These are phyloP conservation scores for Lathyrus aphaca DNA, from an alignment of 306 rosid species.

Conservation along the genomic window DNA sequence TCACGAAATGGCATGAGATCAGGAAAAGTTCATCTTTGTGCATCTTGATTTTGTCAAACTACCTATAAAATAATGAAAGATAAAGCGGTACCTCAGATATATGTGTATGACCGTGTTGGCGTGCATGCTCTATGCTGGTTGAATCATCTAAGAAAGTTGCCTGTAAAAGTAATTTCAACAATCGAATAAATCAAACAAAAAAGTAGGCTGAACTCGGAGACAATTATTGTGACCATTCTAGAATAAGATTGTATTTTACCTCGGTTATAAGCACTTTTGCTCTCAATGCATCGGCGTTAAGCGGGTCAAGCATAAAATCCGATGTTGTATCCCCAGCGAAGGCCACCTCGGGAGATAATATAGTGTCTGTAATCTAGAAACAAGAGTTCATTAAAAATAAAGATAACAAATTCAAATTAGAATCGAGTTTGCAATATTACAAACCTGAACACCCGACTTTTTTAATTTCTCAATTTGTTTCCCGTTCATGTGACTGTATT, in stretches of 20 bases:
- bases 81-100: conserved; percentile 63
- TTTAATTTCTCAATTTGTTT: conserved; percentile 93
- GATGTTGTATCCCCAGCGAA: conserved; percentile 92
- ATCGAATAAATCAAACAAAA: conserved; percentile 29
- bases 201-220: not conserved
- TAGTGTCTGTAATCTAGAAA: conserved; percentile 78
- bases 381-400: conserved; percentile 38
- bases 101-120: conserved; percentile 90
- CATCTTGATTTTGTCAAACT: conserved; percentile 32
- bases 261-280: conserved; percentile 97
- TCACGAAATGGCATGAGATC: not conserved
- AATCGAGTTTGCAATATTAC: conserved; percentile 40
- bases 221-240: conserved; percentile 11
- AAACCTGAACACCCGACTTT: conserved; percentile 90
- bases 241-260: conserved; percentile 49
- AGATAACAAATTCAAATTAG: conserved; percentile 24
- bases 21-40: conserved; percentile 2
- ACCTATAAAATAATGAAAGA: conserved; percentile 22
- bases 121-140: conserved; percentile 78
- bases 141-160: conserved; percentile 94
- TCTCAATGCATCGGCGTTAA: conserved; percentile 92
- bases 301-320: conserved; percentile 90
- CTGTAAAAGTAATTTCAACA: conserved; percentile 46
- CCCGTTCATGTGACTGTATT: conserved; percentile 83
- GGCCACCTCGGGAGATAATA: conserved; percentile 95